Evolutionary conservation across 805 yeast species (phyloP), one percentile per base, ranked within the genome.

Genomic region (Metschnikowia peoriensis): DNA sequence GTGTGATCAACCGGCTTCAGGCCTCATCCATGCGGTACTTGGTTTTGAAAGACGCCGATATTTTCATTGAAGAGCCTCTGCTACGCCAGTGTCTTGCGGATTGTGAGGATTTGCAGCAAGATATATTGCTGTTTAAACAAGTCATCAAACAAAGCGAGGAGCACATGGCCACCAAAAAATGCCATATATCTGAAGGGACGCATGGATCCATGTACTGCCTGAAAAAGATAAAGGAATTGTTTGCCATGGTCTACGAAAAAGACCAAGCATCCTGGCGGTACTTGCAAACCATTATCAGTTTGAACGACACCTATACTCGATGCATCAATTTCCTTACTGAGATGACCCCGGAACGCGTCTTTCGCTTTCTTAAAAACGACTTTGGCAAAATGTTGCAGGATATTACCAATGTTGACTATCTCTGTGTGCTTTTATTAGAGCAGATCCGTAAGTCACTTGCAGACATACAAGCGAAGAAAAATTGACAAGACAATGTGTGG

Each of bases 1-100:
- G 38, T 12, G 49, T 53, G 32, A 32, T 53, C 34, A 52, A 55
- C 40, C 50, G 54, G n/a, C 32, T 55, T 28, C 58, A 47, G 42
- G 58, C 56, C 10, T 47, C 43, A 15, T 43, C 54, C 32, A 47
- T 38, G n/a, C 46, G 54, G 17, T 39, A 35, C 41, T 14, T 49
- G 38, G 55, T 51, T 41, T 42, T 54, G 41, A 48, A 35, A 11
- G 57, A 54, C 29, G 12, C 38, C 8, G 12, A 12, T 7, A 11
- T 4, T n/a, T 32, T 40, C 6, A 27, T 14, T 5, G 14, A 16
- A 28, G 48, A 29, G 27, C 15, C 14, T 7, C 41, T 32, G 28
- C 50, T 54, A 14, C 17, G 34, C 22, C 40, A 39, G 22, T 39
- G 42, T 12, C 45, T 48, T 8, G 17, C 17, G 6, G 48, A 38